These are phyloP conservation scores for Scedosporium dehoogii DNA, from an alignment of 2,329 filamentous ascomycete species.

Conservation along the genomic window DNA sequence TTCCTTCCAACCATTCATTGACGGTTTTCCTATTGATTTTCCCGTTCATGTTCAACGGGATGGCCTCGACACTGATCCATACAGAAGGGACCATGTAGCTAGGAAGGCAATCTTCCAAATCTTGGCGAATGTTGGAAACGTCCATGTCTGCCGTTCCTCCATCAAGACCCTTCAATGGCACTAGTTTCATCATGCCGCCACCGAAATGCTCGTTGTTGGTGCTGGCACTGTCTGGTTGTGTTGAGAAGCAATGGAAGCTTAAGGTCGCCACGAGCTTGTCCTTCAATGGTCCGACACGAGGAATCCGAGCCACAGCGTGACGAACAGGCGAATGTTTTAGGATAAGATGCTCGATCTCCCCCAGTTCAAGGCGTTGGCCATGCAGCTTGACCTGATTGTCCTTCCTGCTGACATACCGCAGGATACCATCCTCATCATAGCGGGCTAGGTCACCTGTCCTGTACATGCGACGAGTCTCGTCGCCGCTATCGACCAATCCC, in stretches of 20 bases:
- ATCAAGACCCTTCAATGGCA: neutral
- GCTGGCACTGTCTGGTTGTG: no score
- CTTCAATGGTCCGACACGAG: neutral
- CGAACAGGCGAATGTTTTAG: neutral
- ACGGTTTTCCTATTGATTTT: constrained; percentile 8
- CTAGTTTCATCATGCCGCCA: neutral
- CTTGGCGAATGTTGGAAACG: neutral
- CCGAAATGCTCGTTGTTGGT: no score
- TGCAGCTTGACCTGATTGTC: constrained; percentile 58
- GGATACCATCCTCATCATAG: constrained; percentile 13
- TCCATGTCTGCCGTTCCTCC: neutral
- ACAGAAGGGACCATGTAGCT: constrained; percentile 8
- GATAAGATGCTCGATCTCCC: constrained; percentile 81
- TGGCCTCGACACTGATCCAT: neutral
- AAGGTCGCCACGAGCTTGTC: neutral
- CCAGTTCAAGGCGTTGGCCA: constrained; percentile 89
- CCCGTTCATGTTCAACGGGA: constrained; percentile 7
- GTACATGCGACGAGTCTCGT: constrained; percentile 12
- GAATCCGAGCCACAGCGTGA: neutral
- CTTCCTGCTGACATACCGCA: constrained; percentile 17
- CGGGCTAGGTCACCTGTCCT: constrained; percentile 12
- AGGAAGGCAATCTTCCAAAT: neutral
- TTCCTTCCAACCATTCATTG: neutral
- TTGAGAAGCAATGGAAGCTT: no score
- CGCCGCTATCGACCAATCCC: constrained; percentile 29